Conservation (phyloP, 139 green algal species). For the Chlamydomonas schloesseri region DNA sequence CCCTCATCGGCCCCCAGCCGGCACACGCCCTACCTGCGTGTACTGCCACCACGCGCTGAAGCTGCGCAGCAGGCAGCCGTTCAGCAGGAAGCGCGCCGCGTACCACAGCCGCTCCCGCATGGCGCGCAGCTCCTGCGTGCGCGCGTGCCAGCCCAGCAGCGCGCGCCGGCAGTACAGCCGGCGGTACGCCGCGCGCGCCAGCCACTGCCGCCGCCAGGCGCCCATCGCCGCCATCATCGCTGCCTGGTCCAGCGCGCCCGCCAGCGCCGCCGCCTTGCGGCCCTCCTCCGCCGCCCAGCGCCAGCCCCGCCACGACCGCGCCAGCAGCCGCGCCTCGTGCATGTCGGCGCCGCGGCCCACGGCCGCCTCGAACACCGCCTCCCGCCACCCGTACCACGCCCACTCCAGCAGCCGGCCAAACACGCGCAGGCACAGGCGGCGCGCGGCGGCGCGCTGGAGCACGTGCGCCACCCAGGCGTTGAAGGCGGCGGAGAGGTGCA, state of each 20-base stretch:
- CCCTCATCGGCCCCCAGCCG: too few relatives aligned
- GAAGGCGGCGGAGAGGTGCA: background rate
- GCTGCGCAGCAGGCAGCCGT: constrained; percentile 32
- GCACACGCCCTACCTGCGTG: constrained; percentile 8
- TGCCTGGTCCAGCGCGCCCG: background rate
- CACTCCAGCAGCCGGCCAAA: constrained; percentile 36
- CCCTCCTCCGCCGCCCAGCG: background rate
- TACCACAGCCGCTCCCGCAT: constrained; percentile 40
- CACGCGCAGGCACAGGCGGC: background rate
- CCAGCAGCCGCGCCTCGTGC: background rate
- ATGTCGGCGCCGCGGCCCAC: constrained; percentile 6
- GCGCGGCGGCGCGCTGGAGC: background rate
- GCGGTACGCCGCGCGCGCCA: constrained; percentile 5
- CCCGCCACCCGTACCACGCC: constrained; percentile 45
- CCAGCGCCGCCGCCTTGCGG: background rate
- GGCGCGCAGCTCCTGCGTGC: constrained; percentile 40
- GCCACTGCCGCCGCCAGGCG: background rate
- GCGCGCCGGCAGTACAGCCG: constrained; percentile 40
- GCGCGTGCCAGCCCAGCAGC: constrained; percentile 52
- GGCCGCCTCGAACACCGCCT: constrained; percentile 20
- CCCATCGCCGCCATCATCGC: background rate
- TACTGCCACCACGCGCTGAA: constrained; percentile 54
- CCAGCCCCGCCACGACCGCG: background rate
- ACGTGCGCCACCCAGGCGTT: background rate
- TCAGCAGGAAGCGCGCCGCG: constrained; percentile 43